Conservation (phyloP, 1,284 basidiomycete species). For the Sparassis latifolia region DNA sequence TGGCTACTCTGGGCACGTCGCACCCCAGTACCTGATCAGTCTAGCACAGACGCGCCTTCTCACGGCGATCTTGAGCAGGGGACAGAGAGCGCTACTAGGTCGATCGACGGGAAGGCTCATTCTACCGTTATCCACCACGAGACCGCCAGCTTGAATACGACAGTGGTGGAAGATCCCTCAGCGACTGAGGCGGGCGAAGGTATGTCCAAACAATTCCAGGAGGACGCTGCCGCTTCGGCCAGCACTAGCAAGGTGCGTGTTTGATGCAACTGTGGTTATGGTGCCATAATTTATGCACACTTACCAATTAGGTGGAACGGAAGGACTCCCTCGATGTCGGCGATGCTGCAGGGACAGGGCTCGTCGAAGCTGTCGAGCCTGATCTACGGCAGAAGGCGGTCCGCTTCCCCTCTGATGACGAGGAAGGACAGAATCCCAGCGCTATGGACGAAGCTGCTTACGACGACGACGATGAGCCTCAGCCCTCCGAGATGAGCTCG, state of each 20-base stretch:
- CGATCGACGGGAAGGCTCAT: background rate
- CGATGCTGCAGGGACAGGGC: background rate
- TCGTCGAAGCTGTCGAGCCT: background rate
- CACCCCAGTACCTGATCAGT: slow-evolving; percentile 12
- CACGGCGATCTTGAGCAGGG: slow-evolving; percentile 11
- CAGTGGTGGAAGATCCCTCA: background rate
- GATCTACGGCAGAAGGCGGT: background rate
- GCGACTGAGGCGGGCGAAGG: background rate
- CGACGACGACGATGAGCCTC: background rate
- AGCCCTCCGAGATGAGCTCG: background rate
- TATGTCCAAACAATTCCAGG: background rate
- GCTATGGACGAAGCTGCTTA: background rate
- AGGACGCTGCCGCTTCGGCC: background rate
- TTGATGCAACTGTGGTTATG: background rate
- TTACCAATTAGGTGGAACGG: background rate
- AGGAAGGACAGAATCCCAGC: background rate
- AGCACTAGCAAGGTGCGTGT: background rate
- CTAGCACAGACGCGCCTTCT: slow-evolving; percentile 4
- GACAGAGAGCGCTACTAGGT: background rate
- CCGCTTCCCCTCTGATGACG: background rate
- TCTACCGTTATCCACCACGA: background rate
- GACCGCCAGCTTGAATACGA: background rate
- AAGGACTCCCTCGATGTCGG: background rate
- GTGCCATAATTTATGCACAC: background rate
- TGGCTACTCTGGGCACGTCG: slow-evolving; percentile 42